A percentile compares a stretch with the other conserved stretches of the same genome.
Evolutionary conservation across 1,284 basidiomycete species (phyloP).

Genomic region (Schizopora paradoxa): DNA sequence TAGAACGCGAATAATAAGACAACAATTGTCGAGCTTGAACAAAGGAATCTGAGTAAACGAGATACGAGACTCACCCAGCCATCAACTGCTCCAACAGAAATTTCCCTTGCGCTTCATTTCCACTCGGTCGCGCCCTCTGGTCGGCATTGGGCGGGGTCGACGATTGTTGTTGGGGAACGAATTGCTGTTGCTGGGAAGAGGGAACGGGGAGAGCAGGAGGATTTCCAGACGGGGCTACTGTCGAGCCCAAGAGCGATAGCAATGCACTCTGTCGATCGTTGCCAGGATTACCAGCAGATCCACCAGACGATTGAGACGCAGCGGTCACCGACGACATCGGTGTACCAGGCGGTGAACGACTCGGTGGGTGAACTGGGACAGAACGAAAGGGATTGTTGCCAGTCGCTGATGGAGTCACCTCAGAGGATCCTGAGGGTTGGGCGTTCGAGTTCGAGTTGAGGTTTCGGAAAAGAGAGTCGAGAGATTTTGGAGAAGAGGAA

Average conservation of each 20-base stretch:
- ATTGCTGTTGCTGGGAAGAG: conserved; percentile 44
- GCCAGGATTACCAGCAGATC: conserved; percentile 39
- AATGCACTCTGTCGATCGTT: conserved; percentile 67
- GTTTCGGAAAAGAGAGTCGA: conserved; percentile 56
- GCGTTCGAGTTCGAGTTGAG: conserved; percentile 40
- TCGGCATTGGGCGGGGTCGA: conserved; percentile 65
- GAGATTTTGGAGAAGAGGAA: conserved; percentile 40
- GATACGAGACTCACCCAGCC: conserved; percentile 59
- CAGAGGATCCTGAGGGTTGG: conserved; percentile 23
- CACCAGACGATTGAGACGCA: conserved; percentile 39
- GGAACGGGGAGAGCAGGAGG: conserved; percentile 29
- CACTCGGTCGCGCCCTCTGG: conserved; percentile 45
- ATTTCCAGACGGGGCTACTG: conserved; percentile 30
- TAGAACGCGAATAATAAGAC: background rate
- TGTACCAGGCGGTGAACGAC: conserved; percentile 48
- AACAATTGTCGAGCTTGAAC: background rate
- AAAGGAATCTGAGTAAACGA: conserved; percentile 9
- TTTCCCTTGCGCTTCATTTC: conserved; percentile 64
- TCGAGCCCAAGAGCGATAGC: conserved; percentile 54
- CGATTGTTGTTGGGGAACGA: conserved; percentile 24
- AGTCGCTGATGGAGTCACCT: conserved; percentile 30
- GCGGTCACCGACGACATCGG: conserved; percentile 48
- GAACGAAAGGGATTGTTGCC: conserved; percentile 32
- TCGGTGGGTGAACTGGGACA: conserved; percentile 29
- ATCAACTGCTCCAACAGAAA: conserved; percentile 72